These are phyloP conservation scores for Poa annua DNA, from an alignment of 176 grass and related monocot genomes.

Conservation along the genomic window DNA sequence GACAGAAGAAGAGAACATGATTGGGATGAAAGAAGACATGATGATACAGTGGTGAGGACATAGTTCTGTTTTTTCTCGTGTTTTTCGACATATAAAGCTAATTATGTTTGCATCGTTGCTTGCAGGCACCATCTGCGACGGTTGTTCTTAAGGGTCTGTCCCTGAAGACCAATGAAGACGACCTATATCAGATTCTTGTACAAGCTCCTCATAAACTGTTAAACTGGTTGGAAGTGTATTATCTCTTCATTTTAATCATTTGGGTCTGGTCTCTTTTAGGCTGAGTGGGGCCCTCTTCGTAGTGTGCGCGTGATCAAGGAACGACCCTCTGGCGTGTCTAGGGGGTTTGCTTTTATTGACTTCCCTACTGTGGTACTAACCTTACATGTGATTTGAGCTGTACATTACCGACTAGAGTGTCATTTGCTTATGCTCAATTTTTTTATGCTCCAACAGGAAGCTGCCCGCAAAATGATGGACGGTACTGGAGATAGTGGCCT, in stretches of 20 bases:
- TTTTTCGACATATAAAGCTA: constrained; percentile 7
- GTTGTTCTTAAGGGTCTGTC: constrained; percentile 92
- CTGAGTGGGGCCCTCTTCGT: constrained; percentile 96
- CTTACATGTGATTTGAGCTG: constrained; percentile 25
- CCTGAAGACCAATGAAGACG: constrained; percentile 84
- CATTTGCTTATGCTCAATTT: constrained; percentile 43
- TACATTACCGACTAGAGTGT: constrained; percentile 26
- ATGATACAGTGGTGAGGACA: constrained; percentile 71
- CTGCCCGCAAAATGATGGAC: constrained; percentile 89
- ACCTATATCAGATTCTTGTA: constrained; percentile 98
- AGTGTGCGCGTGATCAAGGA: constrained; percentile 98
- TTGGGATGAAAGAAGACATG: constrained; percentile 72
- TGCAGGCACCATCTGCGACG: constrained; percentile 85
- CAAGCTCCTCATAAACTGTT: constrained; percentile 61
- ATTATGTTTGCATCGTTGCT: constrained; percentile 45
- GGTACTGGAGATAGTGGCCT: constrained; percentile 69
- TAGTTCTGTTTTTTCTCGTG: not conserved
- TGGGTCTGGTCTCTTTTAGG: constrained; percentile 77
- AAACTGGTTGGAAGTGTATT: constrained; percentile 56
- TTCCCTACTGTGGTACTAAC: constrained; percentile 87
- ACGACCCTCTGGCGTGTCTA: constrained; percentile 77
- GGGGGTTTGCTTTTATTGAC: constrained; percentile 99
- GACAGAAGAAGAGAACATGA: constrained; percentile 81
- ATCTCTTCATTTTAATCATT: constrained; percentile 63
- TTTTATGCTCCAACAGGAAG: constrained; percentile 61